These are phyloP conservation scores for Diaporthe sp. DNA, from an alignment of 2,329 filamentous ascomycete genomes.

Conservation along the genomic window DNA sequence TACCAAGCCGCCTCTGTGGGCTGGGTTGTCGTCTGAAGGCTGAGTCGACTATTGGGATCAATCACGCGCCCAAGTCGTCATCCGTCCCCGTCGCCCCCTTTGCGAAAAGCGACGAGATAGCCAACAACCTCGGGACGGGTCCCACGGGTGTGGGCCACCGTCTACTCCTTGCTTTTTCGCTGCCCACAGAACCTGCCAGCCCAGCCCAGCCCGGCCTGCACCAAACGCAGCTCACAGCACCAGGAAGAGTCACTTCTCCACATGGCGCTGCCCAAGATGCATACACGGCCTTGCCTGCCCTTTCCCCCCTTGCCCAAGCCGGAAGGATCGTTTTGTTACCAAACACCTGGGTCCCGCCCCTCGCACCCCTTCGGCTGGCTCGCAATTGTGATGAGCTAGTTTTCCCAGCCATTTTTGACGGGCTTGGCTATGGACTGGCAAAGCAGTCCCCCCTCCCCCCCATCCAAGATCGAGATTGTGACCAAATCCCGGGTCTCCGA, in stretches of 20 bases:
- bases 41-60: conserved; percentile 8
- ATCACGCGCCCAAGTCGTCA: conserved; percentile 16
- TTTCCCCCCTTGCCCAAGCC: not conserved
- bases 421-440: conserved; percentile 1
- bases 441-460: not conserved
- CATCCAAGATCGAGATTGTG: conserved; percentile 4
- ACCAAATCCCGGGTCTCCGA: conserved; percentile 11
- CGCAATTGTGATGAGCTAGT: not conserved
- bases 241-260: not conserved
- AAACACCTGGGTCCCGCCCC: conserved; percentile 19
- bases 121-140: conserved; percentile 25
- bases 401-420: not conserved
- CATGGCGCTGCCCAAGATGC: conserved; percentile 15
- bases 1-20: not conserved
- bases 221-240: not conserved
- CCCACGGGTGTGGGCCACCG: conserved; percentile 11
- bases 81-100: conserved; percentile 1
- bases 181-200: conserved; percentile 30
- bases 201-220: not conserved
- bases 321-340: conserved; percentile 12
- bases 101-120: not conserved
- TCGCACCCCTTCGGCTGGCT: not conserved
- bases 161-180: not conserved
- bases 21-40: conserved; percentile 1
- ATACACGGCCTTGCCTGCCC: not conserved